phyloP scores from a whole-genome alignment of 768 basidiomycete species.

The Kockovaella imperatae region DNA sequence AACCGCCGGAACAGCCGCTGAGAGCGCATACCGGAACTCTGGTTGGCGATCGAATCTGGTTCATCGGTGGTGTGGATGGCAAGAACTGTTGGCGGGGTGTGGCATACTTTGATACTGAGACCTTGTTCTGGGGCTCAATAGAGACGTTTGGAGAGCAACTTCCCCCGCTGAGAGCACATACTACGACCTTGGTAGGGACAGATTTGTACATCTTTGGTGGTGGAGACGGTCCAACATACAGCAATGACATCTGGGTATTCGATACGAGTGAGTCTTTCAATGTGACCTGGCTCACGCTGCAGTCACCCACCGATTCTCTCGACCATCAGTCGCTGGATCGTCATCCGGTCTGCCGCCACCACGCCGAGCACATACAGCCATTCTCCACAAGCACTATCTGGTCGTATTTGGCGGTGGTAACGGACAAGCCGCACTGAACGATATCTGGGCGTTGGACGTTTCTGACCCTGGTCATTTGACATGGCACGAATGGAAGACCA shows the following conservation, averaged over 20 bases:
- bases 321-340: constrained; percentile 32
- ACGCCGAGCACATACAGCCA: constrained; percentile 80
- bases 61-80: constrained; percentile 84
- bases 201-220: constrained; percentile 80
- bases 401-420: constrained; percentile 94
- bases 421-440: constrained; percentile 78
- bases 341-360: constrained; percentile 49
- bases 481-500: constrained; percentile 58
- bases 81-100: constrained; percentile 65
- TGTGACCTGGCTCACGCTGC: not conserved
- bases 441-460: constrained; percentile 79
- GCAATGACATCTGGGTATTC: constrained; percentile 71
- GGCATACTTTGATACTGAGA: constrained; percentile 80
- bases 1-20: constrained; percentile 45
- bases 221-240: constrained; percentile 73
- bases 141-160: constrained; percentile 69
- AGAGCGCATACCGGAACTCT: constrained; percentile 78
- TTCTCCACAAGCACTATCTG: constrained; percentile 61
- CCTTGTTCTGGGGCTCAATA: constrained; percentile 79
- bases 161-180: constrained; percentile 78
- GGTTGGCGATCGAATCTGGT: constrained; percentile 73
- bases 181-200: constrained; percentile 64
- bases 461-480: constrained; percentile 49
- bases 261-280: constrained; percentile 55
- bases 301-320: constrained; percentile 42